Base-by-base conservation (phyloP, 1,284 basidiomycete species). In the Taiwanofungus camphoratus region DNA sequence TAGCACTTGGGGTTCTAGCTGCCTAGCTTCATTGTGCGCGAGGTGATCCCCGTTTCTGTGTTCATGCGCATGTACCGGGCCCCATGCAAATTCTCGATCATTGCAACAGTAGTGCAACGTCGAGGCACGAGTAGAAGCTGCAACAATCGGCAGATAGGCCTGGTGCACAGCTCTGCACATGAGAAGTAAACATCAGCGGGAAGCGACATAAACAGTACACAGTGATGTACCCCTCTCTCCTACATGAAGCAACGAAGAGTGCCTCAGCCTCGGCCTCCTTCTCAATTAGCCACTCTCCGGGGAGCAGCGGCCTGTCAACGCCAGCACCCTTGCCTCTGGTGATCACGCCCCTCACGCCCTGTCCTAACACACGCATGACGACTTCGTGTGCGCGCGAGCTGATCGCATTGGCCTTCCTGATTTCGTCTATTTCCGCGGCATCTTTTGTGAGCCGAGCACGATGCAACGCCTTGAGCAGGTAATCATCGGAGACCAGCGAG, bases 91-190 rank as follows among this genome's bases (percentile, higher is more conserved):
- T 53, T 82, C 78, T 58, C 78, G 75, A 57, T 89, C 84, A 53
- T 88, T 89, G 63, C 87, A 88, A 54, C 90, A 92, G 62, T 95
- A 95, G 58, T 95, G 92, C 4, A 96, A 67, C 0, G 90, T 94
- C 4, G 89, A 83, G 1, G 92, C 91, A 20, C 88, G 76, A 2
- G 77, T 79, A 0, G 90, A 86, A 1, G 85, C 82, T 0, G 91
- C 92, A 6, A 92, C 86, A 45, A 95, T 94, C 1, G 92, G 92
- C 8, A 89, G 71, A 62, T 96, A 95, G 0, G 92, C 89, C 66
- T 90, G 86, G 49, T 90, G 87, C n/a, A 81, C 73, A 3, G 89
- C 72, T 15, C 89, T 91, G 41, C 3, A 18, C n/a, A 11, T 19
- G 11, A 15, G 15, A 22, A 26, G 15, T 18, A 19, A 6, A 29